Base-by-base conservation (phyloP, 1,139 yeast genomes). In the Suhomyces wounanorum region DNA sequence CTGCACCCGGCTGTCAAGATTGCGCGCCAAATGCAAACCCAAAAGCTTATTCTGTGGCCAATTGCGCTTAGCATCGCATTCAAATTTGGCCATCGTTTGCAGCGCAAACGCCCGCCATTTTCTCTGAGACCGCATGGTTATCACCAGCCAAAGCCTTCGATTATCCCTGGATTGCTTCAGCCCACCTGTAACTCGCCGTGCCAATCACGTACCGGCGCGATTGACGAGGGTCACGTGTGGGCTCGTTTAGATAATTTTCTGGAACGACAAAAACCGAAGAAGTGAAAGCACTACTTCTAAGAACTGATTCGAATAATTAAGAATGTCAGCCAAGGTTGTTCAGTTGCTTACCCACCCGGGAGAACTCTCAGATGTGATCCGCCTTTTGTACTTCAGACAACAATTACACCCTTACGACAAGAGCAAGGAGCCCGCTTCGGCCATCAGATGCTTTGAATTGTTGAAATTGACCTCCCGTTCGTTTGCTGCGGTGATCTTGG, bases 401-500 rank as follows among this genome's bases (percentile, higher is more conserved):
- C 77, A 83, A 1, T 62, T 81, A 36, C 83, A 83, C 64, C 83
- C 88, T 8, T 71, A 83, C 38, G 77, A 78, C 47, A 58, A 72
- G 7, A 52, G 71, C 6, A 62, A 61, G 4, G 83, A 77, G 53
- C 54, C 85, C 0, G 69, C 73, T 3, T 73, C 82, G 17, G 72
- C 87, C 57, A 72, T 68, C 54, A 75, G 84, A 68, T 90, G 97
- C 67, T 89, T 86, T 65, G 80, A 82, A 55, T 74, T 91, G 52
- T 75, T 94, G 55, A 73, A 74, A 40, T 56, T 71, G 55, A 89
- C 98, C 0, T 91, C 98, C 14, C 82, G 99, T 58, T 90, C 97
- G 7, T 94, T 94, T 67, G 92, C 89, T 14, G 89, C 96, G 0
- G 99, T 94, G 35, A 94, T 94, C 62, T 80, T 82, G 74, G 97